These are phyloP conservation scores for Termitomyces sp. DNA, from an alignment of 768 basidiomycete genomes.

Conservation along the genomic window DNA sequence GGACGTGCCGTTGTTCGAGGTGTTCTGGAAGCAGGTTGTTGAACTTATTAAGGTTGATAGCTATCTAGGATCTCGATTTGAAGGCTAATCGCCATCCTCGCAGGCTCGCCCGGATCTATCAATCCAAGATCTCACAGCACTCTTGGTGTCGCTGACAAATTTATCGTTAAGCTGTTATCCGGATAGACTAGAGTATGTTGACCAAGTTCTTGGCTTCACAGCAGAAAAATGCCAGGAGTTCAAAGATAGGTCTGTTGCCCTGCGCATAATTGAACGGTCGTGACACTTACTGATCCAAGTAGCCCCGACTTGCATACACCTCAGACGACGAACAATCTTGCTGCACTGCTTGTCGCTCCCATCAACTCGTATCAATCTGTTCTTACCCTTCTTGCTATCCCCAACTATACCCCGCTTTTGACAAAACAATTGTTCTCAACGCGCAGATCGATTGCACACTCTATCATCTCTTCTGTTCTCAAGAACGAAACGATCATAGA, in stretches of 20 bases:
- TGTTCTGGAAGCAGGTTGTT: conserved; percentile 98
- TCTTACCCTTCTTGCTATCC: conserved; percentile 94
- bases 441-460: conserved; percentile 89
- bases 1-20: conserved; percentile 93
- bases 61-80: not conserved
- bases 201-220: conserved; percentile 91
- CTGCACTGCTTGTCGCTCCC: conserved; percentile 87
- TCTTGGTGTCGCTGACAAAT: conserved; percentile 93
- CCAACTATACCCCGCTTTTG: conserved; percentile 83
- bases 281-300: conserved; percentile 4
- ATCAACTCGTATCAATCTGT: conserved; percentile 97
- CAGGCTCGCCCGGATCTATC: conserved; percentile 96
- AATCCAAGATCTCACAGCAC: conserved; percentile 95
- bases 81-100: not conserved
- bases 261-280: not conserved
- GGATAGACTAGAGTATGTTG: conserved; percentile 94
- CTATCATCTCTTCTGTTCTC: conserved; percentile 88
- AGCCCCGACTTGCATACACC: conserved; percentile 88
- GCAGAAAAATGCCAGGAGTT: conserved; percentile 84
- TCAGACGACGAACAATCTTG: conserved; percentile 87
- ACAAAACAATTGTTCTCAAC: conserved; percentile 86
- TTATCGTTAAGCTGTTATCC: conserved; percentile 96
- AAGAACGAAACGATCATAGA: conserved; percentile 98
- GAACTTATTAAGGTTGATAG: conserved; percentile 85
- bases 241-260: conserved; percentile 58